phyloP scores from a whole-genome alignment of 352 stramenopile species.

The Globisporangium iwayamae region DNA sequence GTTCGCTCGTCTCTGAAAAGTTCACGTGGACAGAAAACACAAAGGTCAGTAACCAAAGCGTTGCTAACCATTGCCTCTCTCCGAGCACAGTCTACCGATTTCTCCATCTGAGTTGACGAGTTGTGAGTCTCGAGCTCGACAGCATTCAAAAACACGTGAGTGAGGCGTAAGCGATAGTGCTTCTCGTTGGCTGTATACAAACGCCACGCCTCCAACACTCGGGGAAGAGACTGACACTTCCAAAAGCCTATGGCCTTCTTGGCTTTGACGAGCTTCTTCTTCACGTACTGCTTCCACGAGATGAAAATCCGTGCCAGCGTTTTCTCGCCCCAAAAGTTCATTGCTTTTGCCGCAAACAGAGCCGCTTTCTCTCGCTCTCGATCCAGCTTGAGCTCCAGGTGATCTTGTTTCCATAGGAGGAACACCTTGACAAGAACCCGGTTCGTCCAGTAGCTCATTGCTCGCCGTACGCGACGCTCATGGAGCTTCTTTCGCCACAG shows the following conservation, averaged over 20 bases:
- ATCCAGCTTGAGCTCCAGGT: conserved; percentile 16
- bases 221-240: conserved; percentile 61
- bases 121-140: conserved; percentile 69
- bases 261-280: conserved; percentile 33
- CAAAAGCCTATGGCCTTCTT: conserved; percentile 68
- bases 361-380: conserved; percentile 26
- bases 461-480: conserved; percentile 43
- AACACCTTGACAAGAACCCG: conserved; percentile 51
- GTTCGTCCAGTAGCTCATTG: conserved; percentile 61
- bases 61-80: background rate
- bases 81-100: conserved; percentile 24
- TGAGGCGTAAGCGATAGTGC: conserved; percentile 31
- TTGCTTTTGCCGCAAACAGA: conserved; percentile 38
- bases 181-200: conserved; percentile 25
- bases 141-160: conserved; percentile 59
- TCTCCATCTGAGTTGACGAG: conserved; percentile 45
- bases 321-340: conserved; percentile 61
- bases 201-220: conserved; percentile 53
- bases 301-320: conserved; percentile 41
- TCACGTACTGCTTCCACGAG: conserved; percentile 39
- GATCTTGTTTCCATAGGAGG: conserved; percentile 36
- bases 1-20: conserved; percentile 41
- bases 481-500: conserved; percentile 46
- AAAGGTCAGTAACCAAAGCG: background rate
- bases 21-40: background rate